Base-by-base conservation (phyloP, 2,329 filamentous ascomycete species). In the Xylariaceae sp. region DNA sequence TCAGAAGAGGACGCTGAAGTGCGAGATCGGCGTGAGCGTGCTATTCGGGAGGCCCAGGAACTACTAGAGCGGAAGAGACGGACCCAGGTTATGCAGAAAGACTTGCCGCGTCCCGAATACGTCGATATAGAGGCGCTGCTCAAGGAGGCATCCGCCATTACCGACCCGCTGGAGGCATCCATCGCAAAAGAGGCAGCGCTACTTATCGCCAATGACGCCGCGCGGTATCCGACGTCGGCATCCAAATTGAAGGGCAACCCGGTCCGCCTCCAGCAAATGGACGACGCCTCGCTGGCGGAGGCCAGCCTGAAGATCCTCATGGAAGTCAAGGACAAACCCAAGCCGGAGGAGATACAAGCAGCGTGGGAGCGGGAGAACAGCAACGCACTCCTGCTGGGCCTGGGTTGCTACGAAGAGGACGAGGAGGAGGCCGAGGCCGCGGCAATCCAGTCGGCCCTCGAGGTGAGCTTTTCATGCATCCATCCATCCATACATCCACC, bases 1-100 rank as follows among this genome's bases (percentile, higher is more conserved):
- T 52, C 72, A n/a, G 74, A 75, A 39, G 71, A 75, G 48, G 70
- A 73, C 43, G 65, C 69, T 0, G 87, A 84, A 12, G 78, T 89
- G 44, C 76, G 84, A 22, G 92, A 96, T 56, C 75, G 78, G 36
- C 74, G 85, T 39, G 87, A 94, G 55, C 74, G 75, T 29, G 77
- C 83, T 42, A 75, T 82, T 31, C 73, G 73, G 24, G 80, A 89
- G 50, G 83, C 80, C 51, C 76, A 61, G 35, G 77, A 89, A 51
- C 83, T 81, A 53, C 72, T 80, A 10, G 89, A 96, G 47, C 83
- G 87, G 51, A 80, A 77, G 56, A 74, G 89, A 32, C 80, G 92
- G 49, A 93, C 85, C 2, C 88, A 94, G 52, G 89, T 94, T n/a
- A 79, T 95, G 59, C 90, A 96, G 60, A 79, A 74, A 46, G 76